Conservation (phyloP, 1,284 basidiomycete species). For the Malassezia japonica region DNA sequence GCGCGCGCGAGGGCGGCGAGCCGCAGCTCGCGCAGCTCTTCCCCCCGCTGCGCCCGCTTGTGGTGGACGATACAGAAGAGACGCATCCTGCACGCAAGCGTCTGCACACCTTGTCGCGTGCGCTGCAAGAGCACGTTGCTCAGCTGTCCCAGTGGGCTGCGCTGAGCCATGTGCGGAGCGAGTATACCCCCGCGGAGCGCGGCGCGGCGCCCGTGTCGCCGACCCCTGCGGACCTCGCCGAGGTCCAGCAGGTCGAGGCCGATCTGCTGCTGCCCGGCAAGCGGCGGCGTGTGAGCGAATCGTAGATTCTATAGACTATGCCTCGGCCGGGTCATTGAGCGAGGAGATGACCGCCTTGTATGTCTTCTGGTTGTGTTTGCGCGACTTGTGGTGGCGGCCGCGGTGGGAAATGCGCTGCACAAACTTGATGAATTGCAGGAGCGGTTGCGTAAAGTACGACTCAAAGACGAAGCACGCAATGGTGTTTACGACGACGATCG, state of each 20-base stretch:
- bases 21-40: conserved; percentile 1
- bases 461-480: conserved; percentile 68
- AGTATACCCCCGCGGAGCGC: not conserved
- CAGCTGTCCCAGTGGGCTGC: conserved; percentile 13
- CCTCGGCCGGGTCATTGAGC: conserved; percentile 15
- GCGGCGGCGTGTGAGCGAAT: not conserved
- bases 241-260: not conserved
- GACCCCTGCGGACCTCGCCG: too few species aligned
- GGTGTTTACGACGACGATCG: conserved; percentile 66
- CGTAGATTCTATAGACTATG: not conserved
- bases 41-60: conserved; percentile 15
- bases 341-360: conserved; percentile 18
- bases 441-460: conserved; percentile 20
- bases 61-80: conserved; percentile 13
- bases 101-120: not conserved
- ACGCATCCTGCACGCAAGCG: conserved; percentile 11
- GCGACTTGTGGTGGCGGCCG: conserved; percentile 5
- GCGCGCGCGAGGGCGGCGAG: not conserved
- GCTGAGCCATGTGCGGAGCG: not conserved
- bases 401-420: conserved; percentile 1
- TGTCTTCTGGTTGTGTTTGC: conserved; percentile 11
- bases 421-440: conserved; percentile 7
- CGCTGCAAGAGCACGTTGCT: conserved; percentile 12
- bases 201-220: too few species aligned
- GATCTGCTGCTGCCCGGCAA: not conserved